Percentiles rank a stretch among this genome's conserved stretches.
Evolutionary conservation across 768 basidiomycete species (phyloP).

Genomic region (Hygrophorus pudorinus): DNA sequence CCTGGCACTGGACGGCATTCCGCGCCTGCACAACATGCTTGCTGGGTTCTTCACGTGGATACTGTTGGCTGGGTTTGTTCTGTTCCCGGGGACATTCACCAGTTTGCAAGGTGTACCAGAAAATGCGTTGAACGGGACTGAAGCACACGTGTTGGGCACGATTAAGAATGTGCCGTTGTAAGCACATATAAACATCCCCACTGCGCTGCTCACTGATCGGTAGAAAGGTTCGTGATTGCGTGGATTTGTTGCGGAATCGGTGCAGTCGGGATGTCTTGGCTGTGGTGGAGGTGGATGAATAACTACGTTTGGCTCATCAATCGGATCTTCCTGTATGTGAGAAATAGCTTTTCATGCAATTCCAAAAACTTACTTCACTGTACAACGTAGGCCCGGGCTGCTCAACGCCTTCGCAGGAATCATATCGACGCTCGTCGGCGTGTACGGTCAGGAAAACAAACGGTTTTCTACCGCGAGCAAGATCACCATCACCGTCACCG

Average conservation of each 20-base stretch:
- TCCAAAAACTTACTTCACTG: conserved; percentile 3
- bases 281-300: conserved; percentile 50
- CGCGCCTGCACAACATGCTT: conserved; percentile 36
- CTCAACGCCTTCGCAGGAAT: conserved; percentile 49
- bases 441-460: conserved; percentile 41
- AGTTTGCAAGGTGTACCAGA: conserved; percentile 28
- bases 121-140: conserved; percentile 17
- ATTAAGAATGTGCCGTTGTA: conserved; percentile 38
- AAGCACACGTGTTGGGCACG: conserved; percentile 22
- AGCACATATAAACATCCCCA: conserved; percentile 12
- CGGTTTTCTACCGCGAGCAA: conserved; percentile 31
- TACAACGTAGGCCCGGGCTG: conserved; percentile 35
- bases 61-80: conserved; percentile 48
- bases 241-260: conserved; percentile 48
- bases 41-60: conserved; percentile 56
- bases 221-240: conserved; percentile 40
- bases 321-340: conserved; percentile 42
- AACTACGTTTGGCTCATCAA: conserved; percentile 53
- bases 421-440: conserved; percentile 41
- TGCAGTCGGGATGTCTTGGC: conserved; percentile 40
- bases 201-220: neutral
- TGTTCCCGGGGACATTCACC: conserved; percentile 54
- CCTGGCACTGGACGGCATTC: conserved; percentile 48
- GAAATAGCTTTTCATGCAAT: neutral
- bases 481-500: conserved; percentile 40